Conservation (phyloP, 2,329 filamentous ascomycete genomes). For the Ophiostoma ulmi region DNA sequence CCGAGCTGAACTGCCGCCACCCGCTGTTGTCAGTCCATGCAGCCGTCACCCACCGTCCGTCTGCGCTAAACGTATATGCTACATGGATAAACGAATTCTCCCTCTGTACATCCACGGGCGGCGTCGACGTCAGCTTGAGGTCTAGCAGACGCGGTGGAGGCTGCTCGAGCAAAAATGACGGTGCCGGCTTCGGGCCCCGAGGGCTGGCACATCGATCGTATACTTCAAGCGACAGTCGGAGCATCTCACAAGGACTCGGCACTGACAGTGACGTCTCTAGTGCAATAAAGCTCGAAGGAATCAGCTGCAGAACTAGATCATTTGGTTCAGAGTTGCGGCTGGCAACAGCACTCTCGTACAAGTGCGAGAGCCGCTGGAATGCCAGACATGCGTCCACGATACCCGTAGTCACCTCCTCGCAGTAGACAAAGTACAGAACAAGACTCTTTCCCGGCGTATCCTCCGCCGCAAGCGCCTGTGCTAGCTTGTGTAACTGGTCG, state of each 20-base stretch:
- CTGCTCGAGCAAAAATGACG: conserved; percentile 68
- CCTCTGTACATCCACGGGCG: conserved; percentile 66
- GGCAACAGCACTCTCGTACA: conserved; percentile 46
- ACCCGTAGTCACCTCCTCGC: conserved; percentile 55
- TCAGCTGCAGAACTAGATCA: conserved; percentile 71
- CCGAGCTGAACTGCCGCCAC: conserved; percentile 64
- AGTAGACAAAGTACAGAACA: conserved; percentile 72
- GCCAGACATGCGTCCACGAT: conserved; percentile 66
- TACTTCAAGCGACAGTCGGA: conserved; percentile 63
- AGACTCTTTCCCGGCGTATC: conserved; percentile 52
- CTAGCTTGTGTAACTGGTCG: conserved; percentile 47
- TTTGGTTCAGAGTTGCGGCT: conserved; percentile 41
- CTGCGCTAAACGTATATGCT: conserved; percentile 69
- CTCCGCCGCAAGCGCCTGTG: conserved; percentile 42
- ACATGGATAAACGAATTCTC: conserved; percentile 79
- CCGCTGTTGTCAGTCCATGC: conserved; percentile 78
- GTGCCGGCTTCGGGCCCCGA: conserved; percentile 54
- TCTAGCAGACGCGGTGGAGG: conserved; percentile 65
- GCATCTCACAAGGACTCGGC: conserved; percentile 55
- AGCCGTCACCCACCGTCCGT: conserved; percentile 71
- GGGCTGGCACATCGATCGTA: conserved; percentile 68
- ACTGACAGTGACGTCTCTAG: conserved; percentile 58
- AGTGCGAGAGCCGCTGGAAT: conserved; percentile 67
- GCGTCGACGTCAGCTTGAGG: conserved; percentile 64
- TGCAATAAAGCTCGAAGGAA: conserved; percentile 64